Base-by-base conservation (phyloP, 257 asterid species). In the Datura wrightii region DNA sequence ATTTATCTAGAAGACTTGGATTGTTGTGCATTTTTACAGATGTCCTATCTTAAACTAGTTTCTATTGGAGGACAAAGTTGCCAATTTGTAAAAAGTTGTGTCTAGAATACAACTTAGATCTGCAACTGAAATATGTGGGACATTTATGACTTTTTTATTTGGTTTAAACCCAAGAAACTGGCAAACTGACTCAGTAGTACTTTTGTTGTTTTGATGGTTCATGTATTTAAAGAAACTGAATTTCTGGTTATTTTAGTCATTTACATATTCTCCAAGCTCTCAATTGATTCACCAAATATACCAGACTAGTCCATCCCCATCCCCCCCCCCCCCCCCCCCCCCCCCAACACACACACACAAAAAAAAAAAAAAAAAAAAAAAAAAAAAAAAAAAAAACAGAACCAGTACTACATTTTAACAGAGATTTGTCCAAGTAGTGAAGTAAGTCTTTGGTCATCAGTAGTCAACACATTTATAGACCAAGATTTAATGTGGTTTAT, bases 1-100 rank as follows among this genome's bases (percentile, higher is more conserved):
- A 70, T 42, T 18, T 70, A 9, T 71, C 79, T 42, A n/a, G 79
- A 71, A 71, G 10, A 71, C 79, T 71, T 71, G 79, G 56, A 71
- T 71, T 71, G 56, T 71, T 71, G 79, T n/a, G 79, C 6, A 42
- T 44, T 71, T 71, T 71, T 42, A 42, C 56, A n/a, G 56, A 71
- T 71, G 36, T 71, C 56, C 79, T 71, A 46, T 71, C 79, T 44
- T 44, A n/a, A 71, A 71, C 41, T n/a, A 44, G 79, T 44, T 71
- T 71, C 76, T 15, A 50, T 39, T 71, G 56, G 55, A 71, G 54
- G 52, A 44, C 76, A 71, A 44, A 44, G 79, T 41, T 44, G 54
- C 79, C 79, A 10, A n/a, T 71, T 71, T 10, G 79, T 44, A 71
- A 71, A 44, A 71, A 42, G 2, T 41, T 70, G 36, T 58, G 10